Evolutionary conservation across 805 yeast genomes (phyloP).

Genomic region (Metschnikowia rubicola): DNA sequence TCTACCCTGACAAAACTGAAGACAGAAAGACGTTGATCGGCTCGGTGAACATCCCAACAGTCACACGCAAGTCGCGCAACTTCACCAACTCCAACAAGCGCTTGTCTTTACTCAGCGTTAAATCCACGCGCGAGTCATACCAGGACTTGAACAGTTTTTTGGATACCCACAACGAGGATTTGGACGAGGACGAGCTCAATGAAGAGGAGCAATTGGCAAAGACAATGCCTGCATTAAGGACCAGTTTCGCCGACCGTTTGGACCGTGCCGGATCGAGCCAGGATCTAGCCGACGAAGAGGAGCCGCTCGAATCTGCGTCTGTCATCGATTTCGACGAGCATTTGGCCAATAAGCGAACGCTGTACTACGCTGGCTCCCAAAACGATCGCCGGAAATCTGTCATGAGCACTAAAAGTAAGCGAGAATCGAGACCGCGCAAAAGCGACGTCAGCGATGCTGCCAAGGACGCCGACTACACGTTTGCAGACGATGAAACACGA

Average conservation of each 20-base stretch:
- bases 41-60: constrained; percentile 66
- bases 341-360: constrained; percentile 34
- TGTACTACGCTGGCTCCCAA: constrained; percentile 34
- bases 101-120: constrained; percentile 66
- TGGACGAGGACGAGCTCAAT: constrained; percentile 20
- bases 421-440: not conserved
- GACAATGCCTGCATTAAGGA: constrained; percentile 26
- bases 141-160: constrained; percentile 49
- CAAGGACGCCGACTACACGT: constrained; percentile 19
- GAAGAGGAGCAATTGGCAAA: constrained; percentile 19
- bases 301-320: constrained; percentile 35
- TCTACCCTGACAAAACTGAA: not conserved
- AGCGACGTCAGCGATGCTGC: constrained; percentile 9
- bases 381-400: constrained; percentile 20
- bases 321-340: constrained; percentile 41
- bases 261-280: constrained; percentile 32
- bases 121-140: constrained; percentile 64
- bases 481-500: constrained; percentile 13
- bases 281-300: constrained; percentile 21
- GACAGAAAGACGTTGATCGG: constrained; percentile 44
- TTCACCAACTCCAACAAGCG: constrained; percentile 64
- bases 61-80: constrained; percentile 62
- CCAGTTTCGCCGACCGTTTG: constrained; percentile 43
- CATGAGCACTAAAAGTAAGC: constrained; percentile 17
- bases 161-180: constrained; percentile 23